Percentiles rank a stretch among this genome's conserved stretches.
phyloP scores from a whole-genome alignment of 208 protist species.

The Lotmaria passim region DNA sequence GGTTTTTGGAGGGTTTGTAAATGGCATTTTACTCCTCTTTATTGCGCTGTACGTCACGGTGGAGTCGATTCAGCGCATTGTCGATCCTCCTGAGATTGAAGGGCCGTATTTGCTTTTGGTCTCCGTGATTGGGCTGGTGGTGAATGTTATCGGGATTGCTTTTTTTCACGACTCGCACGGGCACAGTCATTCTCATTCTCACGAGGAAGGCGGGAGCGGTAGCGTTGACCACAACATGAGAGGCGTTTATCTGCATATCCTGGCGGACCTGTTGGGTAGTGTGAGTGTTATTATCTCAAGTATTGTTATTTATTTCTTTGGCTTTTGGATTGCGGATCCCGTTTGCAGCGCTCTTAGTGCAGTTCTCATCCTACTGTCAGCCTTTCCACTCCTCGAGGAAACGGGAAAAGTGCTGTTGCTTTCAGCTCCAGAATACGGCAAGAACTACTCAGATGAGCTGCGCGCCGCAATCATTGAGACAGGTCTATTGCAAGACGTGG shows the following conservation, averaged over 20 bases:
- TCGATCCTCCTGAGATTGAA: conserved; percentile 82
- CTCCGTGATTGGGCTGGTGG: conserved; percentile 75
- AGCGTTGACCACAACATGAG: conserved; percentile 82
- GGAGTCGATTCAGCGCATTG: conserved; percentile 78
- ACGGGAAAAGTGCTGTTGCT: conserved; percentile 80
- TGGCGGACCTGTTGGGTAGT: conserved; percentile 87
- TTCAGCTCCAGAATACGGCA: conserved; percentile 31
- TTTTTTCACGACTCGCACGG: conserved; percentile 84
- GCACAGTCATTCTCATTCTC: conserved; percentile 56
- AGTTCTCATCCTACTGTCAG: conserved; percentile 70
- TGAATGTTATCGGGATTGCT: conserved; percentile 84
- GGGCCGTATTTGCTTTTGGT: conserved; percentile 80
- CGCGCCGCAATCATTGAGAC: conserved; percentile 32
- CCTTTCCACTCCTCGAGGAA: conserved; percentile 78
- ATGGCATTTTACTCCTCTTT: conserved; percentile 84
- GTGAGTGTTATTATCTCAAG: conserved; percentile 88
- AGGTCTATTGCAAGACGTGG: conserved; percentile 40
- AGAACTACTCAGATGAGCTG: conserved; percentile 31
- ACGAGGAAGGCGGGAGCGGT: conserved; percentile 39
- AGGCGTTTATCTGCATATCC: conserved; percentile 89
- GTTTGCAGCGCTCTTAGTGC: conserved; percentile 80
- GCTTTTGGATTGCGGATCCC: conserved; percentile 69
- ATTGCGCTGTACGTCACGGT: conserved; percentile 80
- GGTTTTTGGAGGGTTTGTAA: conserved; percentile 85
- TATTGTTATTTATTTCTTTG: conserved; percentile 66